These are phyloP conservation scores for Blastocystis sp. DNA, from an alignment of 352 stramenopile species.

Conservation along the genomic window DNA sequence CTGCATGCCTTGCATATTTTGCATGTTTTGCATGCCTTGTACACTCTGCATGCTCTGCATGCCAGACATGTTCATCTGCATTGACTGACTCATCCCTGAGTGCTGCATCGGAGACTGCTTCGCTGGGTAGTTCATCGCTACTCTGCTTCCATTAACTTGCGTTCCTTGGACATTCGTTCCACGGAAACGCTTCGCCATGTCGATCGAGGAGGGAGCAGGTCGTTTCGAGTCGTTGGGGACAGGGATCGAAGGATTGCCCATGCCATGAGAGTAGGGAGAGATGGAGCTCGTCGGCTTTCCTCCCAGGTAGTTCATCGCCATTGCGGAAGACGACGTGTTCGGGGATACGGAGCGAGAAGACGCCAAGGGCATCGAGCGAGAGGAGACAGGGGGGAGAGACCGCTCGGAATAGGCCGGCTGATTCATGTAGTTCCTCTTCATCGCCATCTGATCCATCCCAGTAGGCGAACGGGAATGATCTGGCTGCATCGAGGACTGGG, in stretches of 20 bases:
- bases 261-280: background rate
- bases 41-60: background rate
- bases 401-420: background rate
- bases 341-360: background rate
- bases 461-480: background rate
- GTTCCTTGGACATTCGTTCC: background rate
- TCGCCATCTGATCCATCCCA: background rate
- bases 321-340: background rate
- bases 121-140: background rate
- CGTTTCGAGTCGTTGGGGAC: background rate
- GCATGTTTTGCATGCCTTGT: background rate
- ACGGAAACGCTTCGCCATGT: background rate
- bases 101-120: background rate
- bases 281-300: background rate
- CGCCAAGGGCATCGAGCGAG: background rate
- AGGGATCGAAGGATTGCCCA: background rate
- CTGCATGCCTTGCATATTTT: background rate
- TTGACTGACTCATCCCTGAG: background rate
- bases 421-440: background rate
- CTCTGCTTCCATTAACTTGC: background rate
- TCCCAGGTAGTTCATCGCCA: background rate
- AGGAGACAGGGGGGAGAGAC: background rate
- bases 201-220: background rate
- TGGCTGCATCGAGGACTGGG: background rate
- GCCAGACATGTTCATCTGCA: background rate